Conservation (phyloP, 2,329 filamentous ascomycete genomes). For the Fusarium sp. region DNA sequence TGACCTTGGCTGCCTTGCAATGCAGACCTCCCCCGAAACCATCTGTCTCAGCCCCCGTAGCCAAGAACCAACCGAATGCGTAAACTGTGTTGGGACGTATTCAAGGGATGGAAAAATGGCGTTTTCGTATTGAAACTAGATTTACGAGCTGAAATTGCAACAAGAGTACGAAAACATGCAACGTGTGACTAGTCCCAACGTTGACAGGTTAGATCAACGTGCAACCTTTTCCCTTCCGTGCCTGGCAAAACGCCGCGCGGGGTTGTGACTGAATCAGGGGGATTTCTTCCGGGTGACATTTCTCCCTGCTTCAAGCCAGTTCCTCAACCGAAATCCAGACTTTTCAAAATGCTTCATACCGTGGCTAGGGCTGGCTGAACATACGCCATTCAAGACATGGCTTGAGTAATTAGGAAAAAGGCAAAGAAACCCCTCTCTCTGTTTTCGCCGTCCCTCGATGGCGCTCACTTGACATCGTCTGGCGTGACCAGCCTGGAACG, state of each 20-base stretch:
- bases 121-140: neutral
- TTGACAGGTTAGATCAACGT: neutral
- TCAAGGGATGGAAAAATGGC: neutral
- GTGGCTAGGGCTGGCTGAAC: neutral
- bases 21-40: neutral
- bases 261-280: neutral
- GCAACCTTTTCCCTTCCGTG: neutral
- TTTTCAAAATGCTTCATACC: neutral
- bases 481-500: neutral
- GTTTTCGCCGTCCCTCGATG: neutral
- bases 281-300: neutral
- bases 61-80: neutral
- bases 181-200: neutral
- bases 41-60: neutral
- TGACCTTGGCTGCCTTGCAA: neutral
- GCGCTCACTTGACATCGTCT: neutral
- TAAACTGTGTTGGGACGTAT: neutral
- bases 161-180: neutral
- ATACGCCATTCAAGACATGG: neutral
- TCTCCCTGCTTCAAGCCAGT: neutral
- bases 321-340: neutral
- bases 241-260: neutral
- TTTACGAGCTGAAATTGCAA: neutral
- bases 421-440: neutral
- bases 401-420: neutral